Evolutionary conservation across 176 grass and related monocot species (phyloP).

Genomic region (Aegilops umbellulata): DNA sequence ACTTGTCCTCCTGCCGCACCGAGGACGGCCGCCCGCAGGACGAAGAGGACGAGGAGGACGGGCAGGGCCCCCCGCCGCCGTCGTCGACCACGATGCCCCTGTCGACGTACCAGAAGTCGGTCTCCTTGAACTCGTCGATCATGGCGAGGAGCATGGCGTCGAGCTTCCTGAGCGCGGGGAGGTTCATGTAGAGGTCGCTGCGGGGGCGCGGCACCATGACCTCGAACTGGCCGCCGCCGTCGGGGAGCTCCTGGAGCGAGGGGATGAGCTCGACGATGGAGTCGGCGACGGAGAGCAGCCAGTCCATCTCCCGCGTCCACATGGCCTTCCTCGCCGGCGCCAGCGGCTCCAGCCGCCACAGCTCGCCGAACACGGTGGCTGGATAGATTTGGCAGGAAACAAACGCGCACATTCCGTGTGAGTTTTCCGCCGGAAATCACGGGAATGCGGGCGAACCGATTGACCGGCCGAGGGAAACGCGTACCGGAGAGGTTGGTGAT

Average conservation of each 20-base stretch:
- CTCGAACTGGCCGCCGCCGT: conserved; percentile 79
- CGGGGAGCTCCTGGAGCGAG: conserved; percentile 88
- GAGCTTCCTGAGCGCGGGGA: conserved; percentile 93
- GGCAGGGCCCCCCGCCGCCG: conserved; percentile 43
- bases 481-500: conserved; percentile 98
- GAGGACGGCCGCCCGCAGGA: conserved; percentile 64
- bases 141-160: conserved; percentile 91
- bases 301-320: conserved; percentile 96
- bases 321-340: conserved; percentile 80
- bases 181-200: conserved; percentile 92
- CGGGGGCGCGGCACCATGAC: conserved; percentile 90
- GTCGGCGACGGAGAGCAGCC: conserved; percentile 85
- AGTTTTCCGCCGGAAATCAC: neutral
- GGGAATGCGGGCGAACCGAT: conserved; percentile 11
- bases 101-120: conserved; percentile 94
- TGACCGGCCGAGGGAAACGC: neutral
- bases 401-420: too few relatives aligned
- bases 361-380: conserved; percentile 97
- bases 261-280: conserved; percentile 94
- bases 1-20: conserved; percentile 95
- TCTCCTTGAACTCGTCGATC: conserved; percentile 80
- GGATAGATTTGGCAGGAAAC: neutral
- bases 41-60: conserved; percentile 43
- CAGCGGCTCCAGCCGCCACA: conserved; percentile 97
- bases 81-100: conserved; percentile 84